Evolutionary conservation across 2,329 filamentous ascomycete genomes (phyloP), one percentile per base, ranked within the genome.

Genomic region (Botrytis galanthina): DNA sequence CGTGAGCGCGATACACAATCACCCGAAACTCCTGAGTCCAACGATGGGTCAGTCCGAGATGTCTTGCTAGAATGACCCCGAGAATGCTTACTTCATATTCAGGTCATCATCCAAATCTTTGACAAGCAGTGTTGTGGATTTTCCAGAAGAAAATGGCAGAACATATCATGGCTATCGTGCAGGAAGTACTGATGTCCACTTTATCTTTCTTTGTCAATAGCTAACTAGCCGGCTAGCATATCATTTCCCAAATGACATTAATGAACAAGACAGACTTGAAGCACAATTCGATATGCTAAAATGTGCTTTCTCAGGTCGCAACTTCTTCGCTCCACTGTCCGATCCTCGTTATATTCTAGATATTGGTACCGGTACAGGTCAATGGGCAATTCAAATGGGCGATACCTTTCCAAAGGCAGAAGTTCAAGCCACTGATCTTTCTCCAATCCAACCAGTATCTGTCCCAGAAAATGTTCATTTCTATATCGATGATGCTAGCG

Each of bases 391-490:
- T 73, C 76, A 80, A 51, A 79, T 93, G 83, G 89, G 88, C 77
- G 87, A 90, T 76, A 78, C 84, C 67, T 92, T 90, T 74, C 90
- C 90, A 20, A 79, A 85, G 6, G 83, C 90, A 18, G 82, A 86
- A 74, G 84, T 92, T 48, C 84, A 87, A 71, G 90, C 88, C 46
- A 91, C 88, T 14, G 91, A 93, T 78, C 84, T 93, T 9, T 92
- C 90, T 1, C 90, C 90, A 2, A 89, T 92, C 39, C 91, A 93
- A 78, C 90, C 90, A 3, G 83, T 83, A 7, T 84, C 87, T 66
- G 90, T 93, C 0, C 92, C 92, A 0, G 87, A 88, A 29, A 95
- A 95, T 75, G 90, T 94, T 22, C 88, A 89, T 75, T 95, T 95
- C 76, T 89, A 89, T 74, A 87, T 95, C 63, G 78, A 80, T 63